These are phyloP conservation scores for Thraustotheca clavata DNA, from an alignment of 352 stramenopile species.

Conservation along the genomic window DNA sequence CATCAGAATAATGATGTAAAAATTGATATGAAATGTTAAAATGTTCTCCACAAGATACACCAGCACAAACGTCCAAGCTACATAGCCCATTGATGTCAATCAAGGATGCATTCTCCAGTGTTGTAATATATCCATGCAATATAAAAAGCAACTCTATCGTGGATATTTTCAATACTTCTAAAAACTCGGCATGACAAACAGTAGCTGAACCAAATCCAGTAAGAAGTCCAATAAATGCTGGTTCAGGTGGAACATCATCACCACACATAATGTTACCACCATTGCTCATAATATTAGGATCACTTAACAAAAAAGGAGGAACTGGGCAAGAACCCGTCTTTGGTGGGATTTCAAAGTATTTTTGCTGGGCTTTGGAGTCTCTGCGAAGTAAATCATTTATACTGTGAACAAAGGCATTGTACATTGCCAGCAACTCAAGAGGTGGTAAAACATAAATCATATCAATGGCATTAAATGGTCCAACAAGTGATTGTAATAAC, in stretches of 20 bases:
- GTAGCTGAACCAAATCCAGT: neutral
- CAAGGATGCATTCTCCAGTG: no score
- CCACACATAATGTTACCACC: constrained; percentile 6
- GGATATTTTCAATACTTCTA: neutral
- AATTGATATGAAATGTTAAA: no score
- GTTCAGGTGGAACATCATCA: neutral
- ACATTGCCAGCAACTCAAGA: neutral
- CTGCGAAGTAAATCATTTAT: neutral
- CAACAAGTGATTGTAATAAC: neutral
- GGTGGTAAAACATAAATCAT: neutral
- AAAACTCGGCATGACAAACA: neutral
- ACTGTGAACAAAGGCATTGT: neutral
- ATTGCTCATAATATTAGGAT: neutral
- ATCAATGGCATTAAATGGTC: constrained; percentile 4
- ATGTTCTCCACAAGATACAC: neutral
- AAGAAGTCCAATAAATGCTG: neutral
- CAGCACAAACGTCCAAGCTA: neutral
- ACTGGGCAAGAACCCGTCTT: neutral
- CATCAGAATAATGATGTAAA: no score
- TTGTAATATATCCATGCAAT: neutral
- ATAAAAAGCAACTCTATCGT: neutral
- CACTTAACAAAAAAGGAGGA: neutral
- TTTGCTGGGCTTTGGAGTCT: neutral
- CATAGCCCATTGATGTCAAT: no score
- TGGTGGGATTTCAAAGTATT: neutral